Conservation (phyloP, 768 basidiomycete genomes). For the Zangia roseola region DNA sequence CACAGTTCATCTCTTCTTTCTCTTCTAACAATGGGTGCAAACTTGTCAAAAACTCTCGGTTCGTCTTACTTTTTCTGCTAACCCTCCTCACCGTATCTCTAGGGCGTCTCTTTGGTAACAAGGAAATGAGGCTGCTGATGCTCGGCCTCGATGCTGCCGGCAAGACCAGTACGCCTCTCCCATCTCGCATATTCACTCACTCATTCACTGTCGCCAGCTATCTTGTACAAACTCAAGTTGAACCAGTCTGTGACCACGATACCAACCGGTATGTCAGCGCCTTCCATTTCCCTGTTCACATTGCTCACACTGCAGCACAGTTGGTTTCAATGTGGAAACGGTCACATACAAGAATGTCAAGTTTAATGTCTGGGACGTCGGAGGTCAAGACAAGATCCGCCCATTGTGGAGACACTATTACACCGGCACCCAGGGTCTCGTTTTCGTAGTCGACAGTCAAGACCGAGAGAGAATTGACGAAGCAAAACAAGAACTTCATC, state of each 20-base stretch:
- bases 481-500: constrained; percentile 92
- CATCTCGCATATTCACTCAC: not conserved
- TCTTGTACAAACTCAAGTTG: constrained; percentile 97
- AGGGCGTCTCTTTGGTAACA: constrained; percentile 97
- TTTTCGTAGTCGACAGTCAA: constrained; percentile 97
- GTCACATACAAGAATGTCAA: constrained; percentile 99
- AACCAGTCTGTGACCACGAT: constrained; percentile 99
- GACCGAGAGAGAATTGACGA: constrained; percentile 96
- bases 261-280: constrained; percentile 67
- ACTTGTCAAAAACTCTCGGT: constrained; percentile 81
- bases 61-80: not conserved
- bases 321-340: constrained; percentile 99
- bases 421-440: constrained; percentile 97
- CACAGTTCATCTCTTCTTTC: constrained; percentile 19
- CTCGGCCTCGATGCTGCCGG: constrained; percentile 96
- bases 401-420: constrained; percentile 99
- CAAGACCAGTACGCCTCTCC: constrained; percentile 81
- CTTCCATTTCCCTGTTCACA: not conserved
- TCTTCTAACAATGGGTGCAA: constrained; percentile 67
- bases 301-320: constrained; percentile 37
- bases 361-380: constrained; percentile 96
- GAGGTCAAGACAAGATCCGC: constrained; percentile 99
- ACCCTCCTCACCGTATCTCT: constrained; percentile 10
- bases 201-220: constrained; percentile 55
- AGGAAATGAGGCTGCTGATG: constrained; percentile 98